Base-by-base conservation (phyloP, 2,329 filamentous ascomycete species). In the Capronia coronata region DNA sequence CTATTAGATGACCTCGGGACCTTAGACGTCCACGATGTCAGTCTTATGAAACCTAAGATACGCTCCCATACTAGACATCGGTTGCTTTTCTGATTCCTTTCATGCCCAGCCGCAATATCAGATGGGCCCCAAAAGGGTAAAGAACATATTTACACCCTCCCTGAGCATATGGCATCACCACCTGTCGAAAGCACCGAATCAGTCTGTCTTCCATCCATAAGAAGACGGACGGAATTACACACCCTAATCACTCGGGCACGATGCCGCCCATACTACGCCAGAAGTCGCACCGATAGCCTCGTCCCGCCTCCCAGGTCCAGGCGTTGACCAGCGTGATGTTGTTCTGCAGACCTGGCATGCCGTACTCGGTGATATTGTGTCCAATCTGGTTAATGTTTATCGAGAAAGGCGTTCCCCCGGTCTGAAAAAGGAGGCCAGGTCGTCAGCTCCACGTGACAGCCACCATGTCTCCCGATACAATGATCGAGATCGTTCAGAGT, bases 241-340 rank as follows among this genome's bases (percentile, higher is more conserved):
- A 27, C 25, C 16, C 19, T n/a, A 25, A 29, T 49, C 29, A 56
- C 34, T 53, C 54, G 7, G 58, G 58, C 4, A 60, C 54, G 16
- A 54, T 53, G 9, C 48, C 34, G 3, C 46, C 58, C 34, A 60
- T 39, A 27, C 56, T 56, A 39, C 62, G 59, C 74, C 73, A 76
- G 39, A 75, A 69, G 21, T 70, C 68, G 54, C 74, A 76, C 46
- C 74, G 63, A 27, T 56, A 53, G 0, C 75, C 74, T 16, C 75
- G 62, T 0, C 70, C 71, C 1, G 67, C 73, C 49, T 77, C 75
- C 74, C 74, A 76, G 2, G 61, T 62, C 49, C 65, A 68, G 1
- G 68, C 73, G 58, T 74, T 62, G 4, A 67, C 69, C 22, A 75
- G 42, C 0, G 57, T 61, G 50, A 77, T 67, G 2, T 63, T 54